Conservation (phyloP, 805 yeast genomes). For the Lipomyces orientalis region DNA sequence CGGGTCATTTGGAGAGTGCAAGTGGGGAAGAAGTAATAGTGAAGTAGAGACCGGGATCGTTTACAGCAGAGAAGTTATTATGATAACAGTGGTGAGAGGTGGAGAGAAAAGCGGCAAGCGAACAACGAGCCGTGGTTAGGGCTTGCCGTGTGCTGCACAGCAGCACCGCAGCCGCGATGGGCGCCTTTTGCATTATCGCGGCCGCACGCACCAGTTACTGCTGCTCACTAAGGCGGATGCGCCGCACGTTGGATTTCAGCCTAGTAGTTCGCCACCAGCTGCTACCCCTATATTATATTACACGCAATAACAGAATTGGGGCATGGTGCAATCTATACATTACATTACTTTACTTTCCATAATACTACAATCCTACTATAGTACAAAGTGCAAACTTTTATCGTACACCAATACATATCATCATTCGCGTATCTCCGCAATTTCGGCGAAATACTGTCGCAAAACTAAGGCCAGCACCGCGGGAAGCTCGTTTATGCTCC, state of each 20-base stretch:
- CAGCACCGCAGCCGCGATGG: not conserved
- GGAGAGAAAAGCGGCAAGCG: not conserved
- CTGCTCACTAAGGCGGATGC: too few species aligned
- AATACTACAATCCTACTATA: too few species aligned
- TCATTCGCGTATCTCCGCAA: constrained; percentile 48
- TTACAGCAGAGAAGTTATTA: not conserved
- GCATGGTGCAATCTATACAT: too few species aligned
- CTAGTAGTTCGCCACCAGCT: too few species aligned
- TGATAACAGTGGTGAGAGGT: not conserved
- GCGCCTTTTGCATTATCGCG: not conserved
- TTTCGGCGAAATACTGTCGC: constrained; percentile 87
- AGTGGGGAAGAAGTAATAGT: not conserved
- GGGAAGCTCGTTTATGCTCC: constrained; percentile 86
- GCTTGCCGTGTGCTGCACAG: not conserved
- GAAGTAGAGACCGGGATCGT: not conserved
- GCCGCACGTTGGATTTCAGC: too few species aligned
- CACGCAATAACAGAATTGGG: too few species aligned
- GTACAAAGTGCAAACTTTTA: not conserved
- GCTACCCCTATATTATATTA: too few species aligned
- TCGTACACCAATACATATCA: not conserved
- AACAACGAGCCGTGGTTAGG: not conserved
- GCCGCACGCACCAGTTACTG: too few species aligned
- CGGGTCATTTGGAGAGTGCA: constrained; percentile 21
- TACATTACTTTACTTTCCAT: too few species aligned
- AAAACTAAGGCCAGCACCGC: constrained; percentile 86